Percentiles rank a stretch among this genome's conserved stretches.
Conservation (phyloP, 768 basidiomycete genomes). For the Russula ochroleuca region DNA sequence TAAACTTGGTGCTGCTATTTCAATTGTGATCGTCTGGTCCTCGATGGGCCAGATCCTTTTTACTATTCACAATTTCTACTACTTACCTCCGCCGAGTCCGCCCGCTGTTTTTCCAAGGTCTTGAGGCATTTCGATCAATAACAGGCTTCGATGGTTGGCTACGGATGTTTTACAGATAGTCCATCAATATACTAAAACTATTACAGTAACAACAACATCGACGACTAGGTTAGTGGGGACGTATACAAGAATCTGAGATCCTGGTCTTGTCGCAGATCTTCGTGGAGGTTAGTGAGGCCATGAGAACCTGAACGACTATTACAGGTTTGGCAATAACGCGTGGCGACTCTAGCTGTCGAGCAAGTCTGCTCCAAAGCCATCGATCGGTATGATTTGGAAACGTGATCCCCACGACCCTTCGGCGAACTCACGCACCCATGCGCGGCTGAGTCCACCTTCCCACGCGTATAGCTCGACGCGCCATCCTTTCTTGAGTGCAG, state of each 20-base stretch:
- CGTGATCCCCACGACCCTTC: constrained; percentile 31
- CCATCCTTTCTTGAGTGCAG: constrained; percentile 88
- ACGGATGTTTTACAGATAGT: constrained; percentile 10
- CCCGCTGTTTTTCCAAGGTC: neutral
- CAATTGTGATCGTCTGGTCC: neutral
- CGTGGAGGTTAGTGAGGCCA: neutral
- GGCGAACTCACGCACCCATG: constrained; percentile 74
- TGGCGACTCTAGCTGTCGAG: constrained; percentile 33
- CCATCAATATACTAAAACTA: neutral
- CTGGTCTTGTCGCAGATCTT: neutral
- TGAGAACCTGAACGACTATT: constrained; percentile 7
- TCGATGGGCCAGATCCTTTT: neutral
- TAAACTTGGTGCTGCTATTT: constrained; percentile 5
- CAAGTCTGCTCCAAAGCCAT: constrained; percentile 38
- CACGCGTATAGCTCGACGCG: constrained; percentile 92
- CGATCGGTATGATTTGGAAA: constrained; percentile 37
- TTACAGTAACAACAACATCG: constrained; percentile 1
- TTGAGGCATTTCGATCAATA: constrained; percentile 6
- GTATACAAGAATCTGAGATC: constrained; percentile 8
- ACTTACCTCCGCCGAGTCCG: neutral
- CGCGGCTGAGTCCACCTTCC: constrained; percentile 74
- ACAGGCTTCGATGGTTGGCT: neutral
- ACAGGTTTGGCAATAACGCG: constrained; percentile 4
- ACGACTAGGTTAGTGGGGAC: neutral
- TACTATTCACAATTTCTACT: neutral